Conservation (phyloP, 495 filamentous ascomycete genomes). For the Xylaria castorea region DNA sequence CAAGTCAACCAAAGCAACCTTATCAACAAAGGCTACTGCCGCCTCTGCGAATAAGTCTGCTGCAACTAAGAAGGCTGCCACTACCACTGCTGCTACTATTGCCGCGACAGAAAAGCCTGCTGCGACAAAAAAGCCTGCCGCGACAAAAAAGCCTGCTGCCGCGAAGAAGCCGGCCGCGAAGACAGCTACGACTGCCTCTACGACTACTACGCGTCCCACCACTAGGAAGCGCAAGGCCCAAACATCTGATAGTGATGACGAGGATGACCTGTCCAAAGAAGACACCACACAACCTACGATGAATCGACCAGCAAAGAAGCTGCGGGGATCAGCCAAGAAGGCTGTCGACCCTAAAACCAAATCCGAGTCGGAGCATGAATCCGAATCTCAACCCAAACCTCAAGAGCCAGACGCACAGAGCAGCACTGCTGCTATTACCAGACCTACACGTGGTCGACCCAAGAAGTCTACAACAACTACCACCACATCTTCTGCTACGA, state of each 20-base stretch:
- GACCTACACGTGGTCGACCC: constrained; percentile 36
- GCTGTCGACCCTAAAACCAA: constrained; percentile 31
- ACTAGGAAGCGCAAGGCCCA: constrained; percentile 55
- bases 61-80: constrained; percentile 5
- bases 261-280: constrained; percentile 39
- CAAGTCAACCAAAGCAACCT: constrained; percentile 30
- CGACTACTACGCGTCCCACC: constrained; percentile 26
- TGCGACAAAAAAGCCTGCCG: background rate
- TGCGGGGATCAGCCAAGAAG: constrained; percentile 57
- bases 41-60: constrained; percentile 9
- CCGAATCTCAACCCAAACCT: constrained; percentile 25
- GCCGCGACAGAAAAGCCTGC: background rate
- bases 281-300: constrained; percentile 28
- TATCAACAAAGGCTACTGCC: constrained; percentile 15
- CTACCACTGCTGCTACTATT: background rate
- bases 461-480: constrained; percentile 30
- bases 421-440: constrained; percentile 28
- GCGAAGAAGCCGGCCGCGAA: constrained; percentile 1
- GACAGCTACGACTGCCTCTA: background rate
- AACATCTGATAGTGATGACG: constrained; percentile 51
- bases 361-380: constrained; percentile 24
- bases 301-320: constrained; percentile 39
- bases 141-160: background rate
- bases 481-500: constrained; percentile 23
- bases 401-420: constrained; percentile 15